Conservation (phyloP, 805 yeast species). For the Metschnikowia drakensbergensis region DNA sequence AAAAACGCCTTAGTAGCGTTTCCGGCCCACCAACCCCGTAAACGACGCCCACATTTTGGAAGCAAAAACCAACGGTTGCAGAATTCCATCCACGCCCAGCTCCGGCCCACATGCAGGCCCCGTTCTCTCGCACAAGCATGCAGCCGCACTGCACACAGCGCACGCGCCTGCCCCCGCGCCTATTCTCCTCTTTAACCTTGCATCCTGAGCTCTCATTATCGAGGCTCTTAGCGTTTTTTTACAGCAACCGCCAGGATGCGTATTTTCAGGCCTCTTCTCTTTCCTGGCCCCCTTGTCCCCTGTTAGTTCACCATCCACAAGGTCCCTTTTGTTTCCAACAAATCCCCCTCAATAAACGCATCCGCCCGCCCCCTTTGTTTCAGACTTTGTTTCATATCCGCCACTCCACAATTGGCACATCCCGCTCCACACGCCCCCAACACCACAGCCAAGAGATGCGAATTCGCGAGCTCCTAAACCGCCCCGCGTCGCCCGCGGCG, state of each 20-base stretch:
- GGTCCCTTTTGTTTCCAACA: conserved; percentile 1
- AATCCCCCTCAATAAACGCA: neutral
- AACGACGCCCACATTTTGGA: conserved; percentile 2
- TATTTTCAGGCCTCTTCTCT: neutral
- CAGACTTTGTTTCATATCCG: neutral
- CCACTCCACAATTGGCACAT: no score
- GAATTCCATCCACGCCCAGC: neutral
- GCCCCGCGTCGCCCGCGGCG: no score
- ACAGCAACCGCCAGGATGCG: neutral
- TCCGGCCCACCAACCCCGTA: neutral
- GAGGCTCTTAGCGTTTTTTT: conserved; percentile 2
- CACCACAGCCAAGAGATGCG: no score
- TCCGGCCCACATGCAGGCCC: conserved; percentile 2
- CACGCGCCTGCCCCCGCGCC: neutral
- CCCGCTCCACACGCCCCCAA: no score
- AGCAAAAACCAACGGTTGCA: conserved; percentile 4
- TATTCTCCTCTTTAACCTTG: neutral
- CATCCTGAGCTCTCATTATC: conserved; percentile 2
- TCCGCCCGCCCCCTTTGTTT: neutral
- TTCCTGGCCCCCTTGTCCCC: neutral
- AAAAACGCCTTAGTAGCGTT: neutral
- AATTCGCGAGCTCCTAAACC: no score
- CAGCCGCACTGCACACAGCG: neutral
- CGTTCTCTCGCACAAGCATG: conserved; percentile 1
- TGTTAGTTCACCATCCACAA: neutral